phyloP scores from a whole-genome alignment of 306 rosid genomes.

The Cucurbita pepo region DNA sequence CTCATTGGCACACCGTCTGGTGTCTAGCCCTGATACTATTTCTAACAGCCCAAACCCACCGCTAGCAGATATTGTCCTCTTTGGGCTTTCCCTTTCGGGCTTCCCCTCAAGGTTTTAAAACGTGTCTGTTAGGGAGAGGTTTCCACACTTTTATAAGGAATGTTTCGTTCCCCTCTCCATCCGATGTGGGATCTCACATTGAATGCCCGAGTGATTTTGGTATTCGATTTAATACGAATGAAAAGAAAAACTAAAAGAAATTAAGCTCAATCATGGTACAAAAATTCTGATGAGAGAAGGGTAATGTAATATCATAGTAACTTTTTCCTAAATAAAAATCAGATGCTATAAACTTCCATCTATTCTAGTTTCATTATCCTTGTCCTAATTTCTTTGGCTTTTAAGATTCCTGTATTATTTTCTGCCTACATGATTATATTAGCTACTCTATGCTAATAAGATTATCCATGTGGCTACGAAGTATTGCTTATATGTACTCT shows the following conservation, averaged over 20 bases:
- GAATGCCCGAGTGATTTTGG: neutral
- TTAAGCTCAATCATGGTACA: neutral
- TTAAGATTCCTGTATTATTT: neutral
- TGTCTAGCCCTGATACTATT: no score
- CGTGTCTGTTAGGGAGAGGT: no score
- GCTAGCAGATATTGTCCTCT: no score
- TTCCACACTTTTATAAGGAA: no score
- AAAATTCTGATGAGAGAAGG: neutral
- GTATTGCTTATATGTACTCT: neutral
- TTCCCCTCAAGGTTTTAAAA: no score
- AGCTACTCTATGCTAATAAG: neutral
- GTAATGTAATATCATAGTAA: neutral
- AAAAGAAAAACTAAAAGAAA: neutral
- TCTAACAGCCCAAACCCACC: no score
- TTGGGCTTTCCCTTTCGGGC: no score
- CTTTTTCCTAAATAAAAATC: neutral
- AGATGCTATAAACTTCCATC: neutral
- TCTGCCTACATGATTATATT: neutral
- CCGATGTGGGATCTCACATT: neutral
- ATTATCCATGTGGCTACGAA: neutral
- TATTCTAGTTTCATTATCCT: neutral
- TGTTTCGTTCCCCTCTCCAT: no score
- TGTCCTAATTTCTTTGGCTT: neutral
- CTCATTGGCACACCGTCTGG: no score
- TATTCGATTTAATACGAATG: no score